phyloP scores from a whole-genome alignment of 345 rosid species.

The Orychophragmus violaceus region DNA sequence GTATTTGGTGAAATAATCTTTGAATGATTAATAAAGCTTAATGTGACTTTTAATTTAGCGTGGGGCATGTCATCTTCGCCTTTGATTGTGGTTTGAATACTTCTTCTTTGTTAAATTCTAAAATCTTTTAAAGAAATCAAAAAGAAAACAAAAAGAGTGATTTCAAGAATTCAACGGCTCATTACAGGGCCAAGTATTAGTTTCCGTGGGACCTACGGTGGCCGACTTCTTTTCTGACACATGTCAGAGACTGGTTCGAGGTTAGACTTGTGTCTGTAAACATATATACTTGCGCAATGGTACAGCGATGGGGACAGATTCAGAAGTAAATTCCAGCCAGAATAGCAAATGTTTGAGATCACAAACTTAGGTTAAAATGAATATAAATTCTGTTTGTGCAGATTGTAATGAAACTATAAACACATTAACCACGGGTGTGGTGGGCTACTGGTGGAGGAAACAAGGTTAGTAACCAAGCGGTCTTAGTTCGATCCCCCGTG shows the following conservation, averaged over 20 bases:
- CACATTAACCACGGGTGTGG: too few relatives aligned
- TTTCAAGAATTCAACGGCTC: constrained; percentile 21
- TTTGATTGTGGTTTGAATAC: constrained; percentile 22
- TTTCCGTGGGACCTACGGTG: constrained; percentile 21
- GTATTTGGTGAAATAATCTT: constrained; percentile 20
- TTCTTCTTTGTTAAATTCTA: constrained; percentile 15
- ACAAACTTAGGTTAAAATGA: background rate
- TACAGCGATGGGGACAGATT: background rate
- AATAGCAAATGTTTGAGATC: background rate
- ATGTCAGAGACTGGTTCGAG: background rate
- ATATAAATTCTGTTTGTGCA: constrained; percentile 7
- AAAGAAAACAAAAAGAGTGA: constrained; percentile 8
- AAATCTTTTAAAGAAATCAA: background rate
- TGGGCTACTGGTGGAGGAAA: too few relatives aligned
- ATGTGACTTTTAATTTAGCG: constrained; percentile 9
- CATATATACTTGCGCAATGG: background rate
- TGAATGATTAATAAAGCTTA: constrained; percentile 23
- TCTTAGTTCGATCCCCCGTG: too few relatives aligned
- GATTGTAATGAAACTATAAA: background rate
- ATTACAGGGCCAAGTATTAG: constrained; percentile 24
- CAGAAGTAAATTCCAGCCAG: background rate
- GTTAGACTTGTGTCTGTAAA: constrained; percentile 5
- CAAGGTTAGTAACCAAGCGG: too few relatives aligned
- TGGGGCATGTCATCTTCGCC: constrained; percentile 19
- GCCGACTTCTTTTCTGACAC: constrained; percentile 28